These are phyloP conservation scores for Polymyxa betae DNA, from an alignment of 208 protist species.

Conservation along the genomic window DNA sequence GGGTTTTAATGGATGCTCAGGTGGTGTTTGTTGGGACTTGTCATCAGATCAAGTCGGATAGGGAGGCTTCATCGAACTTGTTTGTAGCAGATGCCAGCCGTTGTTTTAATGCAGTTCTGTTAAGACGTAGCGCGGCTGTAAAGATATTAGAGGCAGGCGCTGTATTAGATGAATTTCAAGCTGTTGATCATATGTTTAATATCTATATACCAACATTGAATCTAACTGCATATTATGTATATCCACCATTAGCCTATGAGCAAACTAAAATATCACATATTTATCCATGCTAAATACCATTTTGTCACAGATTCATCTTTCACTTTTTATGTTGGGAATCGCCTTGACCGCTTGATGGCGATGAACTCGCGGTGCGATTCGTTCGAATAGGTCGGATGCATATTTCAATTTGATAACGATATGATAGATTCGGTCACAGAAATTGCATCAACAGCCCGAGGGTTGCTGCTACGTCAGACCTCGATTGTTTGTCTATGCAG, in stretches of 20 bases:
- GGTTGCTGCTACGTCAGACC: no score
- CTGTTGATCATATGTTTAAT: slow-evolving; percentile 39
- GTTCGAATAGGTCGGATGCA: no score
- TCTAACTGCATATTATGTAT: not conserved
- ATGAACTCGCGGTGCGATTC: no score
- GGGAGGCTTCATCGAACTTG: not conserved
- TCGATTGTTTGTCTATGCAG: no score
- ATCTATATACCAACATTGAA: not conserved
- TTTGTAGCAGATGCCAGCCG: not conserved
- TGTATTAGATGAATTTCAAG: not conserved
- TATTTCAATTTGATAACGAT: no score
- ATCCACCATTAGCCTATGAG: not conserved
- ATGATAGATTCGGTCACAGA: no score
- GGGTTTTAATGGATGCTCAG: no score
- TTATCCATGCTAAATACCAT: no score
- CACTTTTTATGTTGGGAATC: no score
- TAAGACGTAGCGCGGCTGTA: not conserved
- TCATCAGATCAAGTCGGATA: not conserved
- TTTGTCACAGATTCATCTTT: no score
- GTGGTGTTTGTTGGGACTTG: slow-evolving; percentile 18
- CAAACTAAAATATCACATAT: not conserved
- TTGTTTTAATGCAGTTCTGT: slow-evolving; percentile 26
- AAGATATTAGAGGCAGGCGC: not conserved
- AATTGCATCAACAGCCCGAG: no score
- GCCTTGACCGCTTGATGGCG: no score